Evolutionary conservation across 2,329 filamentous ascomycete species (phyloP).

Genomic region (Xylaria sp.): DNA sequence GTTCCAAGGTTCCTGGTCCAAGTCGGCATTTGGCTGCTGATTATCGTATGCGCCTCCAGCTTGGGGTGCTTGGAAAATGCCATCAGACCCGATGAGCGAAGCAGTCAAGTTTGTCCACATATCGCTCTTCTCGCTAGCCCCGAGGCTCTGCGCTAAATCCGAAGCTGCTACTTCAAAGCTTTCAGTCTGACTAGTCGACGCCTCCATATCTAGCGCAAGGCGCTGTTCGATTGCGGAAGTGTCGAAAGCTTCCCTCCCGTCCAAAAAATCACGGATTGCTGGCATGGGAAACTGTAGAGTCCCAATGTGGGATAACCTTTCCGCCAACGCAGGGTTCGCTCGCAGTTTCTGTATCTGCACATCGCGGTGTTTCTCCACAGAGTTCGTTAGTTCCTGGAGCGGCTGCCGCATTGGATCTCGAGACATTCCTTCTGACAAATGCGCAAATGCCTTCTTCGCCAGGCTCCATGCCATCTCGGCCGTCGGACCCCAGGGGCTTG

Average conservation of each 20-base stretch:
- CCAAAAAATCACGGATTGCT: slow-evolving; percentile 19
- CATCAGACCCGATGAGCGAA: slow-evolving; percentile 1
- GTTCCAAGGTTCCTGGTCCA: slow-evolving; percentile 9
- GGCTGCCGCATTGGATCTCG: slow-evolving; percentile 27
- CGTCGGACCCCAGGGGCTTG: slow-evolving; percentile 22
- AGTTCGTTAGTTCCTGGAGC: slow-evolving; percentile 20
- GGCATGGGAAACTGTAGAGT: background rate
- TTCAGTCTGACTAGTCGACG: background rate
- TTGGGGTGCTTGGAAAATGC: background rate
- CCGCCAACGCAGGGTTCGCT: background rate
- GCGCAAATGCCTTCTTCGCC: slow-evolving; percentile 26
- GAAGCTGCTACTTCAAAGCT: background rate
- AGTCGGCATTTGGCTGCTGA: background rate
- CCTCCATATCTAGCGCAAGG: slow-evolving; percentile 4
- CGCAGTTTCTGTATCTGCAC: slow-evolving; percentile 11
- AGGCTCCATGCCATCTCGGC: slow-evolving; percentile 21
- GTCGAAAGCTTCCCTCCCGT: slow-evolving; percentile 23
- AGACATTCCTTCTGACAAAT: slow-evolving; percentile 19
- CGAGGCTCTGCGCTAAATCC: background rate
- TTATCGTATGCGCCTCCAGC: background rate
- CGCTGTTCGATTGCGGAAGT: slow-evolving; percentile 14
- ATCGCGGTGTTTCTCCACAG: slow-evolving; percentile 21
- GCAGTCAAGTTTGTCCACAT: slow-evolving; percentile 11
- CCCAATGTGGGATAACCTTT: background rate
- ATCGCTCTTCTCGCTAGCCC: slow-evolving; percentile 6